Evolutionary conservation across 2,329 filamentous ascomycete species (phyloP).

Genomic region (Uncinocarpus reesii): DNA sequence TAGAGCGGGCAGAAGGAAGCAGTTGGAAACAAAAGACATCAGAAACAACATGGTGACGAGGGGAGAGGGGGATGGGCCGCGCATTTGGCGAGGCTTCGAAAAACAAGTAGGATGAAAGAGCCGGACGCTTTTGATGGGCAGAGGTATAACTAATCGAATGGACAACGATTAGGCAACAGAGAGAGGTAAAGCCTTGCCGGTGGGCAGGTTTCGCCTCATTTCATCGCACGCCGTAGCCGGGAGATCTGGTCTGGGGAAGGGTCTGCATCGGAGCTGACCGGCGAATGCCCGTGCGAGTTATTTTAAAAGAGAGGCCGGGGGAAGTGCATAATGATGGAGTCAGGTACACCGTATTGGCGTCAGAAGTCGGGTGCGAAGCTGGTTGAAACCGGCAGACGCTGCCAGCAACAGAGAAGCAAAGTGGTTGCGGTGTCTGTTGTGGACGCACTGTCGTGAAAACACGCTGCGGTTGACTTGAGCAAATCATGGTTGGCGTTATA

Average conservation of each 20-base stretch:
- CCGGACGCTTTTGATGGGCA: neutral
- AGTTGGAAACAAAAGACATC: slow-evolving; percentile 10
- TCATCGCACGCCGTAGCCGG: neutral
- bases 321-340: too few relatives aligned
- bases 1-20: neutral
- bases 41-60: neutral
- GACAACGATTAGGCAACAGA: neutral
- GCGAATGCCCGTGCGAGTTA: too few relatives aligned
- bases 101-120: neutral
- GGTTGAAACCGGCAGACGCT: too few relatives aligned
- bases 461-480: neutral
- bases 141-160: neutral
- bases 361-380: too few relatives aligned
- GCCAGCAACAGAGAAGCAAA: too few relatives aligned
- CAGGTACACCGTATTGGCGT: too few relatives aligned
- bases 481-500: too few relatives aligned
- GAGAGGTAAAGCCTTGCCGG: slow-evolving; percentile 1
- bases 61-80: neutral
- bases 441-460: slow-evolving; percentile 2
- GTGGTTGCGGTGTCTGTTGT: neutral
- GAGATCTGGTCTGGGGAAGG: neutral
- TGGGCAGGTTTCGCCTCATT: slow-evolving; percentile 5
- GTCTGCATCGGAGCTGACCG: neutral
- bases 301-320: too few relatives aligned
- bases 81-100: slow-evolving; percentile 1